Evolutionary conservation across 2,329 filamentous ascomycete genomes (phyloP), one percentile per base, ranked within the genome.

Genomic region (Fusarium luffae): DNA sequence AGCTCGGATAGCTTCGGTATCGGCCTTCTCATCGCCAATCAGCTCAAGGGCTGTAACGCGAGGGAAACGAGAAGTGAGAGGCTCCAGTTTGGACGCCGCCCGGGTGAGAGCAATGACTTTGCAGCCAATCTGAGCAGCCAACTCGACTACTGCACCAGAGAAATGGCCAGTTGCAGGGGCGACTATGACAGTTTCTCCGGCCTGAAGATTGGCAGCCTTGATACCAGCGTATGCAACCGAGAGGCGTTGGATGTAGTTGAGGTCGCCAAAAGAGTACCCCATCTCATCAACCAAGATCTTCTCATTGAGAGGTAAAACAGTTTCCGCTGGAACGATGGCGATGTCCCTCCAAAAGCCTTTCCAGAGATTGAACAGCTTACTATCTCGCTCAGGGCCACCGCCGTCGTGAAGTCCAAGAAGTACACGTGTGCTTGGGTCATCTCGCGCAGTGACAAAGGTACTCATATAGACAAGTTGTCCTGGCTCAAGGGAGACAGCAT

Each of bases 131-230:
- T 71, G 68, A 2, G 63, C 68, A 3, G 60, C 68, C 1, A 70
- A 0, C 12, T 73, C 70, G 2, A 59, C 63, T 0, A 70, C 63
- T 0, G 68, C 66, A 1, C 71, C 69, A 0, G 70, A 73, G 16
- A 68, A 73, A 9, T 73, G 66, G 0, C 71, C 70, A 1, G 69
- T 72, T 1, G 69, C 69, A 3, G 69, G 66, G 0, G 68, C 69
- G 1, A 59, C 66, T 18, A 71, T 62, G 3, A 71, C 55, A 1
- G 69, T 70, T 1, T 71, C 61, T 1, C 69, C 69, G 1, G 50
- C 28, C 8, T 21, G 54, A 4, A 72, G 44, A 3, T 27, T 14
- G 2, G 69, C 59, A 2, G 66, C 47, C 2, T 18, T 59, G 7
- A 72, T n/a, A 7, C 69, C 59, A 0, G 69, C 66, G 7, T 72